Percentiles rank a stretch among this genome's conserved stretches.
phyloP scores from a whole-genome alignment of 495 filamentous ascomycete genomes.

The Niebla homalea region DNA sequence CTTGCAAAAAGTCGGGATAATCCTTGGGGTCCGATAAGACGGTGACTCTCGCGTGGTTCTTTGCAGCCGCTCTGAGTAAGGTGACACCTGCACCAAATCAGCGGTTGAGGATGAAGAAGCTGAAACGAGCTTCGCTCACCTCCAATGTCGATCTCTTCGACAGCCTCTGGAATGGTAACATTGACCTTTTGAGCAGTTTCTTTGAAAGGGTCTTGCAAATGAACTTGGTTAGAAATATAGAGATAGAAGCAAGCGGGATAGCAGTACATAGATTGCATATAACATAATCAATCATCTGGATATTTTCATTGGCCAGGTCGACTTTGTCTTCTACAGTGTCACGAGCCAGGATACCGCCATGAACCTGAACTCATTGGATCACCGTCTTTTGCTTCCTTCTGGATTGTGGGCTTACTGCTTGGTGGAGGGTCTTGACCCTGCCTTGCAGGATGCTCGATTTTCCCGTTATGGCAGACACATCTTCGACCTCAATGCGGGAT shows the following conservation, averaged over 20 bases:
- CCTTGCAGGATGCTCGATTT: constrained; percentile 97
- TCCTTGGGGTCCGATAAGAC: constrained; percentile 88
- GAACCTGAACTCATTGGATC: constrained; percentile 36
- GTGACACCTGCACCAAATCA: constrained; percentile 52
- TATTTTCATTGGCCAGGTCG: constrained; percentile 92
- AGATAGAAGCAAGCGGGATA: background rate
- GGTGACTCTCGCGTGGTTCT: constrained; percentile 91
- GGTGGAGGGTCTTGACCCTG: constrained; percentile 94
- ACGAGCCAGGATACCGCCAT: constrained; percentile 86
- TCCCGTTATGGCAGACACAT: constrained; percentile 93
- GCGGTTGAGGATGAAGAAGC: background rate
- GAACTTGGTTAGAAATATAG: background rate
- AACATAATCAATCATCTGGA: constrained; percentile 93
- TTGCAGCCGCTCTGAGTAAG: constrained; percentile 87
- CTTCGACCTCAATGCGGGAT: constrained; percentile 22
- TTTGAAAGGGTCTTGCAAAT: constrained; percentile 56
- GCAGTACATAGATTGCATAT: constrained; percentile 85
- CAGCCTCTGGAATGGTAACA: constrained; percentile 88
- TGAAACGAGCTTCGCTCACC: background rate
- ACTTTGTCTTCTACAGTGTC: constrained; percentile 88
- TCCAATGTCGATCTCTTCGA: constrained; percentile 97
- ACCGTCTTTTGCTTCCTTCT: background rate
- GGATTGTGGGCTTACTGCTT: constrained; percentile 33
- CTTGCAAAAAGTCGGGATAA: constrained; percentile 85
- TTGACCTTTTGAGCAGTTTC: constrained; percentile 93